Conservation (phyloP, 139 green algal genomes). For the Chlorella sp. region DNA sequence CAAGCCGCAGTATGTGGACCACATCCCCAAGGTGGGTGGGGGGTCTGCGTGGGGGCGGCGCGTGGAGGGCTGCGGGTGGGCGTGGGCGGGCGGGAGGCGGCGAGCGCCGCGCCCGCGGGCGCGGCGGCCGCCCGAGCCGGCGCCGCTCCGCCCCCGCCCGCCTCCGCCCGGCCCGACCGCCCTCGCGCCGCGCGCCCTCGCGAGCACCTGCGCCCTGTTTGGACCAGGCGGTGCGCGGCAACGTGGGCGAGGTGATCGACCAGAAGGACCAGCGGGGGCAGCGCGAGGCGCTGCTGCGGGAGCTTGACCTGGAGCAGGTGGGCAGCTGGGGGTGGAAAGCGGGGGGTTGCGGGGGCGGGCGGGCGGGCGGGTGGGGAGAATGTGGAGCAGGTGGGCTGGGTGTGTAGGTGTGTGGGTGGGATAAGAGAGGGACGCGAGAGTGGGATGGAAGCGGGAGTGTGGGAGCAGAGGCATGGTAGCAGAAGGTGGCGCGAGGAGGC, state of each 20-base stretch:
- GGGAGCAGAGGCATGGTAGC: no score
- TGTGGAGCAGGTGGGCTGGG: slow-evolving; percentile 1
- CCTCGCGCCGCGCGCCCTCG: no score
- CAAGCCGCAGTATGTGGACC: slow-evolving; percentile 96
- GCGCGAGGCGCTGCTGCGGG: slow-evolving; percentile 63
- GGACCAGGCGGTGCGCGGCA: slow-evolving; percentile 77
- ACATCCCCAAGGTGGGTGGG: slow-evolving; percentile 90
- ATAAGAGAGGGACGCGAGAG: no score
- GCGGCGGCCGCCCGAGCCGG: no score
- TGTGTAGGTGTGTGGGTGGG: no score
- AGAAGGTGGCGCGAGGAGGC: no score
- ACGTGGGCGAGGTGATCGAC: slow-evolving; percentile 80
- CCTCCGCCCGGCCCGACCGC: no score
- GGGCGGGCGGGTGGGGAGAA: no score
- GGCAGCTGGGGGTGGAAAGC: neutral
- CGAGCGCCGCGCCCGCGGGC: no score
- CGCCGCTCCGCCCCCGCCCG: neutral
- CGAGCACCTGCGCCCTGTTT: neutral
- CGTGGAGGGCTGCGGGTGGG: neutral
- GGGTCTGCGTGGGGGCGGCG: no score
- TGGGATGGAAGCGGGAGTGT: no score
- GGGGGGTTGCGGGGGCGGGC: no score
- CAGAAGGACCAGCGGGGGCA: slow-evolving; percentile 85
- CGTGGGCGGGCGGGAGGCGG: neutral
- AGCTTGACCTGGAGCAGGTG: slow-evolving; percentile 89